Conservation (phyloP, 2,329 filamentous ascomycete genomes). For the Allantophomopsis lycopodina region DNA sequence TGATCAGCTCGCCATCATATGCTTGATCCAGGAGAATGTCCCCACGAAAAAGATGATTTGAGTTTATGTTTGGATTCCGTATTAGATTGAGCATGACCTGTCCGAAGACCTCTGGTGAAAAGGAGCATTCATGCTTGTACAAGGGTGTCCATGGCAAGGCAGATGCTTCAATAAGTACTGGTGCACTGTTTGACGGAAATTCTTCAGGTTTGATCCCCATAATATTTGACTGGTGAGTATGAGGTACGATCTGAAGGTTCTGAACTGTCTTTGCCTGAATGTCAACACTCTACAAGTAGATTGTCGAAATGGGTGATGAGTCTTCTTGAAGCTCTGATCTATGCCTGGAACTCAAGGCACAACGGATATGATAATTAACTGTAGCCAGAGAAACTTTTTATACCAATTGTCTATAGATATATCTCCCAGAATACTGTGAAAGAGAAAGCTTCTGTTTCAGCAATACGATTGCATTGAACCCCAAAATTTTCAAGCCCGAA, state of each 20-base stretch:
- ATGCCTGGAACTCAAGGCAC: too few species aligned
- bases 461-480: too few species aligned
- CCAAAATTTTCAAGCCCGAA: too few species aligned
- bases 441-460: too few species aligned
- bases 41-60: slow-evolving; percentile 63
- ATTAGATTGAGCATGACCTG: slow-evolving; percentile 62
- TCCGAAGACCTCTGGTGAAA: slow-evolving; percentile 47
- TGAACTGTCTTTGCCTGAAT: too few species aligned
- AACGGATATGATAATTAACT: too few species aligned
- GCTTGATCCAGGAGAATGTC: slow-evolving; percentile 50
- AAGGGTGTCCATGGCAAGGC: slow-evolving; percentile 36
- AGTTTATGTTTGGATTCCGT: slow-evolving; percentile 69
- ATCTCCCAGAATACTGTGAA: too few species aligned
- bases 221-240: not conserved
- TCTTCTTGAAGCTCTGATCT: too few species aligned
- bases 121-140: slow-evolving; percentile 42
- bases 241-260: not conserved
- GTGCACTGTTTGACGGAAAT: slow-evolving; percentile 18
- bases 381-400: too few species aligned
- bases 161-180: slow-evolving; percentile 21
- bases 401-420: too few species aligned
- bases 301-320: too few species aligned
- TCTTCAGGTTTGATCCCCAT: slow-evolving; percentile 23
- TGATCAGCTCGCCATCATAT: slow-evolving; percentile 16
- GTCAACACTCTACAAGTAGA: too few species aligned